Base-by-base conservation (phyloP, 192 early-diverging fungal species). In the Backusella westeae region DNA sequence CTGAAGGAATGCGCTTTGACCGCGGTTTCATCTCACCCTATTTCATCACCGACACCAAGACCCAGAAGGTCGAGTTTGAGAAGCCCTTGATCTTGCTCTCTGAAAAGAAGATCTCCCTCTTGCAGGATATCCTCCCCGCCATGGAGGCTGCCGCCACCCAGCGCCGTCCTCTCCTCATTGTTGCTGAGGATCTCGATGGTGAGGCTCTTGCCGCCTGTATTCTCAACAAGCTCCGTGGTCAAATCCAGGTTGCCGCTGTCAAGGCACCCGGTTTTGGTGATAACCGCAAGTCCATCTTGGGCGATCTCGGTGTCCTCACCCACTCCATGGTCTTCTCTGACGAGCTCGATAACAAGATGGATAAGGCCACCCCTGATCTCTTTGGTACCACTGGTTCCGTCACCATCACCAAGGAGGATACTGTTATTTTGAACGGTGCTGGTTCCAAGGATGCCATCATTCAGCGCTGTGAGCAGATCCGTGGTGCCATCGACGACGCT, bases 231-330 rank as follows among this genome's bases (percentile, higher is more conserved):
- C 92, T 99, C 81, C 93, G 98, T 73, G 98, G 97, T 36, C 97
- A 99, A 86, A 85, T 99, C 77, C 93, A 95, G 85, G 96, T 99
- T 46, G 93, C 91, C 79, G 94, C 94, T 63, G 97, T 99, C 87
- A 99, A 99, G 93, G 97, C 98, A 7, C 98, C 98, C 44, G 98
- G 98, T 44, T 99, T 99, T 76, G 98, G 98, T 84, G 98, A 99
- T 86, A 99, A 99, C 94, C 94, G 98, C 86, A 99, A 99, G 91
- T 94, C 94, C 42, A 99, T 96, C 72, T 89, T 99, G 65, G 95
- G 96, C 69, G 98, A 99, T 85, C 89, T 99, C 77, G 98, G 95
- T 70, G 95, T 97, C 67, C 87, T 99, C 77, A 99, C 98, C 77
- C 95, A 97, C 86, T 92, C 91, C 71, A 95, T 94, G 68, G 98